Conservation (phyloP, 1,139 yeast genomes). For the Suhomyces taliae region DNA sequence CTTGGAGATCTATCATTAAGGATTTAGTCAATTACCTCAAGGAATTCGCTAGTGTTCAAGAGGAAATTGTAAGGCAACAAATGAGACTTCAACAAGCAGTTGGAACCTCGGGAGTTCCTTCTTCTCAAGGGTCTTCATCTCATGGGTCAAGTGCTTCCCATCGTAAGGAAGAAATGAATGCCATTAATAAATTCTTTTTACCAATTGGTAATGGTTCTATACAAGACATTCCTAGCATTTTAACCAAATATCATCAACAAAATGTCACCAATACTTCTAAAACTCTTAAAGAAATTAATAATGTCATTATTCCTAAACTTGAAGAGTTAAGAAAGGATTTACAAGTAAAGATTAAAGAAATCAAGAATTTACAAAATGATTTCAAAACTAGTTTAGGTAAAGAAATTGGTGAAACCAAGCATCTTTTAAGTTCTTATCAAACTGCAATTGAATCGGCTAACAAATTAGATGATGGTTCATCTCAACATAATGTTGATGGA, state of each 20-base stretch:
- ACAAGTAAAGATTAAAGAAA: slow-evolving; percentile 82
- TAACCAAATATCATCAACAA: slow-evolving; percentile 72
- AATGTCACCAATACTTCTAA: slow-evolving; percentile 66
- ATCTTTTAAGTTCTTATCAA: slow-evolving; percentile 48
- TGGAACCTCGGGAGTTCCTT: slow-evolving; percentile 29
- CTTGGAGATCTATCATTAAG: slow-evolving; percentile 82
- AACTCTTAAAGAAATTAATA: slow-evolving; percentile 69
- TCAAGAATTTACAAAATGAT: slow-evolving; percentile 76
- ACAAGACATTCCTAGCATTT: slow-evolving; percentile 75
- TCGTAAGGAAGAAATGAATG: slow-evolving; percentile 31
- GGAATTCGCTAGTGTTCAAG: slow-evolving; percentile 83
- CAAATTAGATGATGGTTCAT: slow-evolving; percentile 31
- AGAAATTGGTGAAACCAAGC: slow-evolving; percentile 66
- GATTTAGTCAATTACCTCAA: slow-evolving; percentile 72
- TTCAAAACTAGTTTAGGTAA: slow-evolving; percentile 72
- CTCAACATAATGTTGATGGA: slow-evolving; percentile 12
- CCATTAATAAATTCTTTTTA: slow-evolving; percentile 54
- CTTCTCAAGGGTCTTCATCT: slow-evolving; percentile 11
- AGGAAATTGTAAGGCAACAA: slow-evolving; percentile 83
- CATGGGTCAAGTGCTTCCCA: slow-evolving; percentile 8
- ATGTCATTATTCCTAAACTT: slow-evolving; percentile 73
- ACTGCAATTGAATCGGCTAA: slow-evolving; percentile 40
- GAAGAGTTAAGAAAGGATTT: slow-evolving; percentile 85
- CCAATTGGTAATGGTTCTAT: slow-evolving; percentile 81
- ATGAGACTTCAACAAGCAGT: slow-evolving; percentile 79